These are phyloP conservation scores for Paraglomus occultum DNA, from an alignment of 192 early-diverging fungal genomes.

Conservation along the genomic window DNA sequence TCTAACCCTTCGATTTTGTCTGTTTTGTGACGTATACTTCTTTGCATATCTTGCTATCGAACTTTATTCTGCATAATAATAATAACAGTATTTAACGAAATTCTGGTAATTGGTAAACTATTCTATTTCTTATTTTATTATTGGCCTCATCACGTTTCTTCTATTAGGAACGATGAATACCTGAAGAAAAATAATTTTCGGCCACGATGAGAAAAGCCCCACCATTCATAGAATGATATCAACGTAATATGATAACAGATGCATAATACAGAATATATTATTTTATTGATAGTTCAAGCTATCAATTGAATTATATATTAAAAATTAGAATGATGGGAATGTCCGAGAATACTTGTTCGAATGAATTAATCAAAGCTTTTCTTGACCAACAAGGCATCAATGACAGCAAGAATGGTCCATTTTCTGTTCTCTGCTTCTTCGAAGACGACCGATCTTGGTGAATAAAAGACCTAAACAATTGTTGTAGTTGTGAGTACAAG, in stretches of 20 bases:
- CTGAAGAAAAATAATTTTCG: conserved; percentile 31
- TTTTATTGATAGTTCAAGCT: too few relatives aligned
- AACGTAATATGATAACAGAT: too few relatives aligned
- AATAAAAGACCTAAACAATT: conserved; percentile 69
- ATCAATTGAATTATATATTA: too few relatives aligned
- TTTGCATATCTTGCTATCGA: too few relatives aligned
- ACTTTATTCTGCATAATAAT: neutral
- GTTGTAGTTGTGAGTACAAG: conserved; percentile 25
- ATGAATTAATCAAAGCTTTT: conserved; percentile 42
- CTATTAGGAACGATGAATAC: conserved; percentile 51
- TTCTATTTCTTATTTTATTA: neutral
- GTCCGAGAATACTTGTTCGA: too few relatives aligned
- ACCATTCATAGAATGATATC: too few relatives aligned
- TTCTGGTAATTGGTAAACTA: conserved; percentile 82
- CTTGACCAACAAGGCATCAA: conserved; percentile 62
- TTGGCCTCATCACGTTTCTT: too few relatives aligned
- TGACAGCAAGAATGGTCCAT: conserved; percentile 92
- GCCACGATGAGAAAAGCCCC: too few relatives aligned
- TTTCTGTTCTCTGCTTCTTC: conserved; percentile 99
- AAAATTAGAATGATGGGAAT: too few relatives aligned
- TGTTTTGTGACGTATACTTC: too few relatives aligned
- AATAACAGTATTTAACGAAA: conserved; percentile 74
- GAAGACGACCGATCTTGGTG: conserved; percentile 89
- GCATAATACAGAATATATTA: too few relatives aligned
- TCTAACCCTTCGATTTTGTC: too few relatives aligned